Evolutionary conservation across 1,139 yeast species (phyloP).

Genomic region (Petasospora fabianii): DNA sequence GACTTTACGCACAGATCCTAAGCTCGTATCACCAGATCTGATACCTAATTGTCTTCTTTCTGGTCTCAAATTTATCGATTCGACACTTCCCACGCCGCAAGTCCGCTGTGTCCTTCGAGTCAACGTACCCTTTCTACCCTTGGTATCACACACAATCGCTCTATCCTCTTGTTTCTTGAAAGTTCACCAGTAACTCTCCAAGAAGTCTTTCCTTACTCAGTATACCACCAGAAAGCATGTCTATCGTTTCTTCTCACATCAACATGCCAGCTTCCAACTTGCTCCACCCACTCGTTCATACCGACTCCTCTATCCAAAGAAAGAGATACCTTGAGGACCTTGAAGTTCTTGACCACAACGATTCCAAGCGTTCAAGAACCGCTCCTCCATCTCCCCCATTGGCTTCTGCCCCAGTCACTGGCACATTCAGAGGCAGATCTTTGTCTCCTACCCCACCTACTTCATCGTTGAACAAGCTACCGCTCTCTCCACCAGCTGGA

Average conservation of each 20-base stretch:
- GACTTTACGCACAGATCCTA: too few species aligned
- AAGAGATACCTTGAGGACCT: conserved; percentile 26
- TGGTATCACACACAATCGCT: too few species aligned
- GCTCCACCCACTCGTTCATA: conserved; percentile 16
- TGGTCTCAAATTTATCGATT: too few species aligned
- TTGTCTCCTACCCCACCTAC: conserved; percentile 19
- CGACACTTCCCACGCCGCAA: too few species aligned
- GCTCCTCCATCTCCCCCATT: conserved; percentile 49
- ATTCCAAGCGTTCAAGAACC: conserved; percentile 42
- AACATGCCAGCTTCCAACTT: conserved; percentile 16
- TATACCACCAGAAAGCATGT: conserved; percentile 7
- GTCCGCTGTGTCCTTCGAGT: too few species aligned
- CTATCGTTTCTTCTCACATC: conserved; percentile 8
- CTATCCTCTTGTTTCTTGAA: background rate
- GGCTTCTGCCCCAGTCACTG: conserved; percentile 5
- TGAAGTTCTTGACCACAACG: conserved; percentile 22
- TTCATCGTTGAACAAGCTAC: conserved; percentile 3
- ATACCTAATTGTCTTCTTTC: too few species aligned
- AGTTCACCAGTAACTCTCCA: background rate
- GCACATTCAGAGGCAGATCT: conserved; percentile 17
- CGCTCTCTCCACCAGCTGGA: conserved; percentile 12
- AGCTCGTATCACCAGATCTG: too few species aligned
- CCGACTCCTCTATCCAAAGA: conserved; percentile 17
- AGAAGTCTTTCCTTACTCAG: background rate
- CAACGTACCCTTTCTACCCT: too few species aligned